Evolutionary conservation across 805 yeast genomes (phyloP), one percentile per base, ranked within the genome.

Genomic region (Barnettozyma wickerhamii): DNA sequence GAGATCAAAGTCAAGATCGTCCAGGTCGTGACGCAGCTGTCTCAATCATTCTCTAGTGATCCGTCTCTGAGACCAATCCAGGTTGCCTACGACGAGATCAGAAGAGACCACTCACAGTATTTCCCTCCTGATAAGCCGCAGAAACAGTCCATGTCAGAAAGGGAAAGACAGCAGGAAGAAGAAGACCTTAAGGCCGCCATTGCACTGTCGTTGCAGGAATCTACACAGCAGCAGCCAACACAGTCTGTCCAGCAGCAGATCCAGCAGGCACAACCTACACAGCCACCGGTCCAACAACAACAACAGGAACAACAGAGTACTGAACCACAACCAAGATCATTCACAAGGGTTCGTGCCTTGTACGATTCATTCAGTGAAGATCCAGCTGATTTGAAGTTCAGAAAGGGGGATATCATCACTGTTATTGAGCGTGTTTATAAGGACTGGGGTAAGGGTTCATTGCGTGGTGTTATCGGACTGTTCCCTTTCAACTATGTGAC

Each of bases 391-490:
- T 71, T 91, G 33, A 80, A 95, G 2, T 91, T 93, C 64, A 70
- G 79, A 37, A 81, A 81, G 53, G 97, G 96, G 30, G 98, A 91
- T 57, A 69, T 87, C 12, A 90, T 91, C 36, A 81, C 83, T 1
- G 95, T 93, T 1, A 69, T 90, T 27, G 98, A 90, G 52, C 73
- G 83, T 13, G 95, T 85, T 6, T 90, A 89, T 59, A 73, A 86
- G 47, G 98, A 91, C 56, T 91, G 99, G 99, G 86, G 96, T 83
- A 74, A 87, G 50, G 99, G 99, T 13, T 77, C 91, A 6, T 64
- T 91, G 38, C 72, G 75, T 40, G 96, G 96, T 1, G 74, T 72
- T 40, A 71, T 79, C 37, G 99, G 99, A 15, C 82, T 93, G 12
- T 89, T 91, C 62, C 99, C 99, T 0, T 73, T 86, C 43, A 91